Conservation (phyloP, 2,329 filamentous ascomycete genomes). For the Stachybotrys echinatus region DNA sequence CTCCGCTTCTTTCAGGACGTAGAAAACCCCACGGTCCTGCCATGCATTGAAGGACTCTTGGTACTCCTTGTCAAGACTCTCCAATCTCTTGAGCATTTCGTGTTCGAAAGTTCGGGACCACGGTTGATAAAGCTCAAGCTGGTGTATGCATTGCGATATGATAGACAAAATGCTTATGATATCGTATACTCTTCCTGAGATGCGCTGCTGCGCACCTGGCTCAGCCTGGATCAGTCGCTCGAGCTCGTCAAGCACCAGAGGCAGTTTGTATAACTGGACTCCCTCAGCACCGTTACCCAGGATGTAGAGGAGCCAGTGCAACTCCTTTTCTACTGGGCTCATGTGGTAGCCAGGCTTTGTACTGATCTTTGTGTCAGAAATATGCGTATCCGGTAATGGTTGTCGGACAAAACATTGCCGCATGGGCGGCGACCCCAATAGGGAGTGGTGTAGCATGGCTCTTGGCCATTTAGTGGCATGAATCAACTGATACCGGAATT, state of each 20-base stretch:
- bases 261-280: constrained; percentile 25
- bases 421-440: constrained; percentile 35
- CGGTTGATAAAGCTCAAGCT: constrained; percentile 41
- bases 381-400: constrained; percentile 13
- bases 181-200: constrained; percentile 29
- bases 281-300: constrained; percentile 29
- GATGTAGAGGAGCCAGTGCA: constrained; percentile 29
- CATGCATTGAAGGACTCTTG: too few relatives aligned
- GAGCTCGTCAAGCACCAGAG: constrained; percentile 40
- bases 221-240: constrained; percentile 36
- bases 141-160: constrained; percentile 34
- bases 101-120: constrained; percentile 38
- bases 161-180: constrained; percentile 40
- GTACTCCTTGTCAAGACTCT: too few relatives aligned
- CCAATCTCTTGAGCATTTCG: constrained; percentile 7
- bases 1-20: too few relatives aligned
- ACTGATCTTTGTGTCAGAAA: constrained; percentile 14
- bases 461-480: constrained; percentile 24
- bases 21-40: too few relatives aligned
- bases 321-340: constrained; percentile 13
- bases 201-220: constrained; percentile 23
- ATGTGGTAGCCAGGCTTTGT: constrained; percentile 10
- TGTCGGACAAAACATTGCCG: constrained; percentile 26
- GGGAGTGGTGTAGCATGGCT: constrained; percentile 10
- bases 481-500: constrained; percentile 30